A percentile compares a stretch with the other conserved stretches of the same genome.
Conservation (phyloP, 805 yeast species). For the Kuraishia hungarica region DNA sequence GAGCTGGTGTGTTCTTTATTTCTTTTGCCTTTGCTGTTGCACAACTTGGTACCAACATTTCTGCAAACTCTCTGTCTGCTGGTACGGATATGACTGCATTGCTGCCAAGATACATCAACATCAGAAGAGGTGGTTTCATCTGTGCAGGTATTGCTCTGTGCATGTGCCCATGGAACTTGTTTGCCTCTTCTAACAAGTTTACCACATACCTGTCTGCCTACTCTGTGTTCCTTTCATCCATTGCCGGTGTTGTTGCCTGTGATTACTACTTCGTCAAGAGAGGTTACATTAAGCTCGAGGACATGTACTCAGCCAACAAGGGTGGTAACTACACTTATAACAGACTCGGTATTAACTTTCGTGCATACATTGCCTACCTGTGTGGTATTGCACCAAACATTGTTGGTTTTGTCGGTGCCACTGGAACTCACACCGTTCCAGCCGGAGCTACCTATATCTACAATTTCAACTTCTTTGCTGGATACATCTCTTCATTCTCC, state of each 20-base stretch:
- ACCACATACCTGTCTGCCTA: constrained; percentile 77
- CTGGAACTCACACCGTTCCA: constrained; percentile 63
- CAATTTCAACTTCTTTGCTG: constrained; percentile 68
- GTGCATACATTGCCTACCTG: constrained; percentile 74
- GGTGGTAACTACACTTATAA: constrained; percentile 50
- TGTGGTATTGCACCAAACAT: constrained; percentile 78
- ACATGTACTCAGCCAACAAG: constrained; percentile 46
- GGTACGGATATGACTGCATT: constrained; percentile 68
- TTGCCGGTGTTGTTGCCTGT: constrained; percentile 67
- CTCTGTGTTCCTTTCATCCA: constrained; percentile 73
- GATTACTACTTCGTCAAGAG: constrained; percentile 70
- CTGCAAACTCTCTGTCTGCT: constrained; percentile 63
- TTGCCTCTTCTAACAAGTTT: constrained; percentile 61
- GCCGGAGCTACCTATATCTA: constrained; percentile 70
- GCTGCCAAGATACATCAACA: constrained; percentile 55
- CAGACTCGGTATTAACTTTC: constrained; percentile 66
- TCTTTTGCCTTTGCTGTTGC: constrained; percentile 65
- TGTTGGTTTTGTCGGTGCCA: constrained; percentile 82
- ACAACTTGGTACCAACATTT: constrained; percentile 70
- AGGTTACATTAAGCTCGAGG: constrained; percentile 56
- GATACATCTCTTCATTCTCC: constrained; percentile 51
- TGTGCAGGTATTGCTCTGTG: constrained; percentile 66
- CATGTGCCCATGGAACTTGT: constrained; percentile 79
- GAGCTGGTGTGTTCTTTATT: constrained; percentile 77
- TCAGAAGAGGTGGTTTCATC: constrained; percentile 73